Evolutionary conservation across 2,329 filamentous ascomycete species (phyloP).

Genomic region (Stagonosporopsis cucurbitacearum): DNA sequence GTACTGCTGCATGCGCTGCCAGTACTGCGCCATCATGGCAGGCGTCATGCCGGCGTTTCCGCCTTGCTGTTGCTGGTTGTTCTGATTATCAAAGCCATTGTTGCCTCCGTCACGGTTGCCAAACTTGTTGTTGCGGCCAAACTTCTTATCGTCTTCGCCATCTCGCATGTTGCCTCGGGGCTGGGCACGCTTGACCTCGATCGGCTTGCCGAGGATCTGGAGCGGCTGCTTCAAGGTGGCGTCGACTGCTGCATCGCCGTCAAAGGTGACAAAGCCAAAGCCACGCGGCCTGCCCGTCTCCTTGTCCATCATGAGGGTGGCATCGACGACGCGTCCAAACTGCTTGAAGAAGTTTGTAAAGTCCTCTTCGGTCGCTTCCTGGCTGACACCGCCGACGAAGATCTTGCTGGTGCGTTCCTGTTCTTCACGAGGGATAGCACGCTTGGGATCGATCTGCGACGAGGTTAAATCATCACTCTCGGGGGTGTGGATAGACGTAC

Average conservation of each 20-base stretch:
- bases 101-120: conserved; percentile 44
- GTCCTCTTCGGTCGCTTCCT: conserved; percentile 94
- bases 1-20: conserved; percentile 98
- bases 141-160: conserved; percentile 72
- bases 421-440: conserved; percentile 95
- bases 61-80: conserved; percentile 52
- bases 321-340: conserved; percentile 94
- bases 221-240: conserved; percentile 83
- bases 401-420: conserved; percentile 99
- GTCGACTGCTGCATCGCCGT: conserved; percentile 93
- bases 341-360: conserved; percentile 97
- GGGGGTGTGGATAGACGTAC: conserved; percentile 64
- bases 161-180: conserved; percentile 93
- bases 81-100: conserved; percentile 54
- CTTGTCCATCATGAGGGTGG: conserved; percentile 99
- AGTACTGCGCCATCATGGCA: conserved; percentile 97
- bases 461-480: conserved; percentile 26
- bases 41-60: conserved; percentile 76
- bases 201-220: conserved; percentile 92
- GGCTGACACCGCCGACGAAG: conserved; percentile 95
- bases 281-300: conserved; percentile 96
- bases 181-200: conserved; percentile 98
- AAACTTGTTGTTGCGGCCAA: conserved; percentile 47
- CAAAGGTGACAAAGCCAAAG: conserved; percentile 98
- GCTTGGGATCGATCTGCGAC: conserved; percentile 90